Conservation (phyloP, 768 basidiomycete species). For the Multifurca ochricompacta region DNA sequence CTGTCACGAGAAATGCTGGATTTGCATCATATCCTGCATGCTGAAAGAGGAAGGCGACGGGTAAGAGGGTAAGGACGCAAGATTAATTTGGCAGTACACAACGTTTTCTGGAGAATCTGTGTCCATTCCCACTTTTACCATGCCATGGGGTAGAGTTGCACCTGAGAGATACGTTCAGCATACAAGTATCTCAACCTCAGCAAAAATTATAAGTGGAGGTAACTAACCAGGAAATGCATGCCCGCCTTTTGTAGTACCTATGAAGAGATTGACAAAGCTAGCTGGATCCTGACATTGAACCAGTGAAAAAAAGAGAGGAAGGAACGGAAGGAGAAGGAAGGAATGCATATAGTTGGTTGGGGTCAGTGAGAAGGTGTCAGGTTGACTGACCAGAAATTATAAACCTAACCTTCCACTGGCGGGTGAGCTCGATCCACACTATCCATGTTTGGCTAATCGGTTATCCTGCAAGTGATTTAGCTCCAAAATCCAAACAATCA, state of each 20-base stretch:
- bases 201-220: not conserved
- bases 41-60: conserved; percentile 15
- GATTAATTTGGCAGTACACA: conserved; percentile 26
- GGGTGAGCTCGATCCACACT: too few relatives aligned
- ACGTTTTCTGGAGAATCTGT: conserved; percentile 58
- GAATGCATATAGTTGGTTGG: too few relatives aligned
- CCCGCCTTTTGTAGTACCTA: conserved; percentile 57
- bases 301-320: not conserved
- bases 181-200: not conserved
- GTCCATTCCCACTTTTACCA: conserved; percentile 62
- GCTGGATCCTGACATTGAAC: conserved; percentile 20
- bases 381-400: too few relatives aligned
- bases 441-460: too few relatives aligned
- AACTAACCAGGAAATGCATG: conserved; percentile 57
- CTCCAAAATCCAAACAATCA: too few relatives aligned
- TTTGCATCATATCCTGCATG: conserved; percentile 36
- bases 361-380: too few relatives aligned
- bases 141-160: conserved; percentile 60
- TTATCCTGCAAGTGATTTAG: too few relatives aligned
- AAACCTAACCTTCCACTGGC: too few relatives aligned
- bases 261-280: conserved; percentile 46
- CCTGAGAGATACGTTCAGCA: conserved; percentile 32
- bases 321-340: not conserved
- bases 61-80: conserved; percentile 19
- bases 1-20: conserved; percentile 34